Conservation (phyloP, 2,329 filamentous ascomycete species). For the Shiraia sp. region DNA sequence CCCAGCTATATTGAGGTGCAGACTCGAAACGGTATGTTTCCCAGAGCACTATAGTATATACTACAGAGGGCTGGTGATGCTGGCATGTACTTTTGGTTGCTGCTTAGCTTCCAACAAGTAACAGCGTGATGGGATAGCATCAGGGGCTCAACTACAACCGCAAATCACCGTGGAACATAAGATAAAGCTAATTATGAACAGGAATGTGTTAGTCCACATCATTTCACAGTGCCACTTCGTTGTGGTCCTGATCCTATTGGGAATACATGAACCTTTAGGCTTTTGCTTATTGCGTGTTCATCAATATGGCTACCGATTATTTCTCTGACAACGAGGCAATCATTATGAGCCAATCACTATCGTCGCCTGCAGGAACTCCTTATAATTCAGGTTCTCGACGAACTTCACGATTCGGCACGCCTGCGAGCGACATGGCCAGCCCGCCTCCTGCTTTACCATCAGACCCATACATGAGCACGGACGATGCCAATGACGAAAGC, state of each 20-base stretch:
- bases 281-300: not conserved
- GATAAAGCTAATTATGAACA: slow-evolving; percentile 13
- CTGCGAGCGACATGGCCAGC: slow-evolving; percentile 65
- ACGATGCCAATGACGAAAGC: slow-evolving; percentile 67
- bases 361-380: slow-evolving; percentile 72
- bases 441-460: slow-evolving; percentile 62
- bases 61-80: too few species aligned
- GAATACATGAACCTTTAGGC: not conserved
- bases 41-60: too few species aligned
- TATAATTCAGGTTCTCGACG: slow-evolving; percentile 68
- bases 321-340: slow-evolving; percentile 52
- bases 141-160: too few species aligned
- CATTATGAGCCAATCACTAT: slow-evolving; percentile 57
- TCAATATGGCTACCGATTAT: slow-evolving; percentile 48
- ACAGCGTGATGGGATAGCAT: too few species aligned
- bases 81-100: too few species aligned
- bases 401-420: slow-evolving; percentile 62
- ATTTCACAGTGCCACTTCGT: slow-evolving; percentile 28
- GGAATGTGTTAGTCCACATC: slow-evolving; percentile 33
- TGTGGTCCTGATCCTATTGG: slow-evolving; percentile 28
- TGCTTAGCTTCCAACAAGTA: too few species aligned
- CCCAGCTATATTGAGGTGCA: too few species aligned
- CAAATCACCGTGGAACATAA: too few species aligned
- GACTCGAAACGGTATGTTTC: too few species aligned
- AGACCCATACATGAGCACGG: slow-evolving; percentile 50